Conservation (phyloP, 2,329 filamentous ascomycete species). For the Cercospora janseana region DNA sequence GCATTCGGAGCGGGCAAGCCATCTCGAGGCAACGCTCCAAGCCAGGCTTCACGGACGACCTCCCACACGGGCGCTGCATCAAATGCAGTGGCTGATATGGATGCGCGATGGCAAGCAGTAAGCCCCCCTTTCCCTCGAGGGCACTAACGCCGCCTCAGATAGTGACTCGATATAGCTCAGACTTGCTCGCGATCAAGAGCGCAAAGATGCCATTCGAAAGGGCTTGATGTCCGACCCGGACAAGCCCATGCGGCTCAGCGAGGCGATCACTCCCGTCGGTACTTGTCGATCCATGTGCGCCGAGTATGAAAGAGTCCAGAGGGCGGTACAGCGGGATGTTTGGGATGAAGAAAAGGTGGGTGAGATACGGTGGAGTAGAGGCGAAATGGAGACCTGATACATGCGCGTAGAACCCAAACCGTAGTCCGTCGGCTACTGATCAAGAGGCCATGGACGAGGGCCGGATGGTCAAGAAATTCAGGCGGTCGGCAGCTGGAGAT, state of each 20-base stretch:
- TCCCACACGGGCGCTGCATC: constrained; percentile 11
- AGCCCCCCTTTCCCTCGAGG: constrained; percentile 11
- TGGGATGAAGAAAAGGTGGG: constrained; percentile 59
- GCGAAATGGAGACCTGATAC: constrained; percentile 26
- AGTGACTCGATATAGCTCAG: constrained; percentile 44
- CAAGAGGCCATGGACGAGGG: constrained; percentile 47
- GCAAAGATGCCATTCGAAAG: constrained; percentile 51
- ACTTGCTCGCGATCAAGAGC: constrained; percentile 50
- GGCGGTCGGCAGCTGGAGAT: constrained; percentile 61
- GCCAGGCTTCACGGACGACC: constrained; percentile 1
- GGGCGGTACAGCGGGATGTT: constrained; percentile 61
- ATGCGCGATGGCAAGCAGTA: constrained; percentile 29
- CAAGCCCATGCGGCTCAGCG: constrained; percentile 57
- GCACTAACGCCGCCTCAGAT: constrained; percentile 30
- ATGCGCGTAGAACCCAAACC: constrained; percentile 36
- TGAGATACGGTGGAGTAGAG: constrained; percentile 15
- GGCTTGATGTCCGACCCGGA: constrained; percentile 59
- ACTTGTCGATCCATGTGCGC: constrained; percentile 65
- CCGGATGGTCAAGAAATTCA: constrained; percentile 64
- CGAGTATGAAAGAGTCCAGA: constrained; percentile 60
- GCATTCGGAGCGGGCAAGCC: constrained; percentile 1
- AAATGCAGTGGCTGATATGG: constrained; percentile 21
- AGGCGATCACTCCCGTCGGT: constrained; percentile 61
- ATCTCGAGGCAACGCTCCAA: constrained; percentile 7
- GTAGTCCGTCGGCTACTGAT: constrained; percentile 28